Percentiles rank a stretch among this genome's conserved stretches.
phyloP scores from a whole-genome alignment of 2,329 filamentous ascomycete species.

The Diaporthe nobilis region DNA sequence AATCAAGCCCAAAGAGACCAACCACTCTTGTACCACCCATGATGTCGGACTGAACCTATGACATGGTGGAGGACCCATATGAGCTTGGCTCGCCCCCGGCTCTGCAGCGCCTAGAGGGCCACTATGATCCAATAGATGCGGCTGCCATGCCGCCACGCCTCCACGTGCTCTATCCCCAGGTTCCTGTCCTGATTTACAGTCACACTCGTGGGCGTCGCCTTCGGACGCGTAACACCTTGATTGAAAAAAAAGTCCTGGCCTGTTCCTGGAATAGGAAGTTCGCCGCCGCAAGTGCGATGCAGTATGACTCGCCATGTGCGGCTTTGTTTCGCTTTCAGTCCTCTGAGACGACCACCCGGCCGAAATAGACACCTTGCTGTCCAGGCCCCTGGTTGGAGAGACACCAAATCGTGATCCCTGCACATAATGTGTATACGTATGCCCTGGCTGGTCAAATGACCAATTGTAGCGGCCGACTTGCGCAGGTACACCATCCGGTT shows the following conservation, averaged over 20 bases:
- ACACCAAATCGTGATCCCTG: slow-evolving; percentile 11
- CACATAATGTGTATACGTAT: slow-evolving; percentile 4
- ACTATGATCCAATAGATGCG: slow-evolving; percentile 17
- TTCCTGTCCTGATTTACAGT: slow-evolving; percentile 27
- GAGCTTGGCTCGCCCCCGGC: background rate
- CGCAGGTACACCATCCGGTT: slow-evolving; percentile 22
- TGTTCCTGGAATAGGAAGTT: slow-evolving; percentile 9
- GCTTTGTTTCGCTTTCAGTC: slow-evolving; percentile 5
- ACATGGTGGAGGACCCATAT: slow-evolving; percentile 8
- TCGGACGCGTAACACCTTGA: slow-evolving; percentile 1
- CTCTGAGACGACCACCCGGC: slow-evolving; percentile 25
- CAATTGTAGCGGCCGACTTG: slow-evolving; percentile 21
- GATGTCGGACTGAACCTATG: slow-evolving; percentile 21
- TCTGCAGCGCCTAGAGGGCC: slow-evolving; percentile 27
- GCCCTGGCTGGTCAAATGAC: slow-evolving; percentile 15
- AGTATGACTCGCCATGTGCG: slow-evolving; percentile 28
- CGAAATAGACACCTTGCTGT: slow-evolving; percentile 13
- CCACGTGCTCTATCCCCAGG: slow-evolving; percentile 23
- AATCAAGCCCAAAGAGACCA: background rate
- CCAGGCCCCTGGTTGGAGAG: background rate
- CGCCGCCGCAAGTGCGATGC: slow-evolving; percentile 11
- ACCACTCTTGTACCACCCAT: slow-evolving; percentile 8
- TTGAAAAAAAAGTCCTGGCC: background rate
- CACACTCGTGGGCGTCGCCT: background rate
- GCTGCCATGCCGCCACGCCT: slow-evolving; percentile 23